These are phyloP conservation scores for Nemania serpens DNA, from an alignment of 2,329 filamentous ascomycete species.

Conservation along the genomic window DNA sequence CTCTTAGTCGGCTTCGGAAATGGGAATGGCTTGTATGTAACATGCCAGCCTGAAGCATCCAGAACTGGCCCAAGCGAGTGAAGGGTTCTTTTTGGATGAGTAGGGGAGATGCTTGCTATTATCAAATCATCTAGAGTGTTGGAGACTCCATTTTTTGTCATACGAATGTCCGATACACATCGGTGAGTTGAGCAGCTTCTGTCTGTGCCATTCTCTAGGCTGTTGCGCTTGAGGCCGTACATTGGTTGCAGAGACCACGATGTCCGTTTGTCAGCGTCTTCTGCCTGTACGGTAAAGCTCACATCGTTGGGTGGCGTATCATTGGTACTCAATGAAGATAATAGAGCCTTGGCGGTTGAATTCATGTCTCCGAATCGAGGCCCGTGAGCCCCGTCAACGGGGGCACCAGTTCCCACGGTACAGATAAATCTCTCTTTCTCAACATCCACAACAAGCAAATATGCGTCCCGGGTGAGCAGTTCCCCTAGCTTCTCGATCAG, in stretches of 20 bases:
- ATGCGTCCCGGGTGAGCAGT: not conserved
- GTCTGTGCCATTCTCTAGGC: not conserved
- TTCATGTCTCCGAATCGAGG: not conserved
- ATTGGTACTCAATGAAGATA: not conserved
- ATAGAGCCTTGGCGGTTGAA: not conserved
- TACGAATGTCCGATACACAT: too few relatives aligned
- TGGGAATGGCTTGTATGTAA: not conserved
- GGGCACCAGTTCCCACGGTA: not conserved
- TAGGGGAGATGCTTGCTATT: not conserved
- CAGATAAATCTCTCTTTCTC: not conserved
- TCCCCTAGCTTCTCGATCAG: not conserved
- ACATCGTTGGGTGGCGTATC: not conserved
- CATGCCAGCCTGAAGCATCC: constrained; percentile 1
- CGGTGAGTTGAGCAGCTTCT: not conserved
- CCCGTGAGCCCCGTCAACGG: not conserved
- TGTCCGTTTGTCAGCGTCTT: not conserved
- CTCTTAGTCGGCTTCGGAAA: not conserved
- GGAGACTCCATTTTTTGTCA: too few relatives aligned
- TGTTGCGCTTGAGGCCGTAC: not conserved
- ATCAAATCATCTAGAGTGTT: not conserved
- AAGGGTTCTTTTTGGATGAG: not conserved
- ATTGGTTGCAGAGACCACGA: not conserved
- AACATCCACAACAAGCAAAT: not conserved
- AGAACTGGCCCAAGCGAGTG: not conserved
- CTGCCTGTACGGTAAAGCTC: not conserved